phyloP scores from a whole-genome alignment of 345 rosid genomes.

The Syzygium aromaticum region DNA sequence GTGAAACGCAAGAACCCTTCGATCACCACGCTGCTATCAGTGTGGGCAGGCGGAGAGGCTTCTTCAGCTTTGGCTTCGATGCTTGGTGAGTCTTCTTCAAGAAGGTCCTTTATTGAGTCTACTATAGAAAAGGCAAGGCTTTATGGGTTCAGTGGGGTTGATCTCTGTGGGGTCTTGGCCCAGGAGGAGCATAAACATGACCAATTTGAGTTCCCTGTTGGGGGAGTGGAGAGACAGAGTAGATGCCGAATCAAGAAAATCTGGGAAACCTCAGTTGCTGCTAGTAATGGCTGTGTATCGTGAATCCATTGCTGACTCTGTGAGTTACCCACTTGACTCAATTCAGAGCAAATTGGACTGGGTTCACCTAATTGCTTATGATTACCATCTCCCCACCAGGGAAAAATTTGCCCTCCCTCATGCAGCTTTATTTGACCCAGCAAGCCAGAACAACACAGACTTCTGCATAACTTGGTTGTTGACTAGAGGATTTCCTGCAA shows the following conservation, averaged over 20 bases:
- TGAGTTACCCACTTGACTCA: slow-evolving; percentile 9
- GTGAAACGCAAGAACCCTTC: slow-evolving; percentile 20
- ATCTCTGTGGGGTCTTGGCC: slow-evolving; percentile 9
- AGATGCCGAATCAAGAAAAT: slow-evolving; percentile 6
- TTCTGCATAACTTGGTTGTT: slow-evolving; percentile 5
- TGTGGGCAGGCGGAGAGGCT: slow-evolving; percentile 15
- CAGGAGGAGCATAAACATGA: slow-evolving; percentile 4
- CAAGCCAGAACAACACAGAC: background rate
- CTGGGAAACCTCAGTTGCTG: slow-evolving; percentile 1
- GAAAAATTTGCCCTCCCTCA: slow-evolving; percentile 4
- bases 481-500: background rate
- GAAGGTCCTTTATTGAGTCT: slow-evolving; percentile 16
- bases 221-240: slow-evolving; percentile 17
- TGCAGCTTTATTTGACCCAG: slow-evolving; percentile 15
- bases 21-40: slow-evolving; percentile 14
- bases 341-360: slow-evolving; percentile 8
- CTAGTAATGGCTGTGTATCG: slow-evolving; percentile 4
- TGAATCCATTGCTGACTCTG: background rate
- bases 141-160: slow-evolving; percentile 20
- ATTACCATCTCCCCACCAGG: slow-evolving; percentile 4
- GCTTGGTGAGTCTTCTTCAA: slow-evolving; percentile 4
- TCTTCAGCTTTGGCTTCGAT: background rate
- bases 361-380: slow-evolving; percentile 9
- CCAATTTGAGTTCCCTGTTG: slow-evolving; percentile 1
- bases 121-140: slow-evolving; percentile 16